A percentile compares a stretch with the other conserved stretches of the same genome.
These are phyloP conservation scores for Xylaria arbuscula DNA, from an alignment of 2,329 filamentous ascomycete genomes.

Conservation along the genomic window DNA sequence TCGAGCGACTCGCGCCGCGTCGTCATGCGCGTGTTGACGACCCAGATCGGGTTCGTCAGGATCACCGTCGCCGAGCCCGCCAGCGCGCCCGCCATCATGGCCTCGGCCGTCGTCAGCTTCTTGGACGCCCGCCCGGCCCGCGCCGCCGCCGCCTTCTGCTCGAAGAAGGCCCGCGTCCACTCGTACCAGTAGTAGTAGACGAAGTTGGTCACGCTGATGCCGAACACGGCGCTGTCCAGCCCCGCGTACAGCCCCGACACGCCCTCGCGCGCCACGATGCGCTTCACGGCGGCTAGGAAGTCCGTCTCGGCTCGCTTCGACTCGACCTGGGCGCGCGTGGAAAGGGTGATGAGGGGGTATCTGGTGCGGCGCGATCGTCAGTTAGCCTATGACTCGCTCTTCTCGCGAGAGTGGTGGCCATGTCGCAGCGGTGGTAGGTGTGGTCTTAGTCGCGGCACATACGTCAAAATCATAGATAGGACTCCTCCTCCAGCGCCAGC, in stretches of 20 bases:
- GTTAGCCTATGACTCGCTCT: background rate
- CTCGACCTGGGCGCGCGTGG: slow-evolving; percentile 96
- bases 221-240: slow-evolving; percentile 92
- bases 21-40: slow-evolving; percentile 98
- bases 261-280: slow-evolving; percentile 92
- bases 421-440: background rate
- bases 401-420: background rate
- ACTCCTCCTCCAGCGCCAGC: slow-evolving; percentile 94
- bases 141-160: slow-evolving; percentile 79
- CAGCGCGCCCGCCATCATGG: slow-evolving; percentile 93
- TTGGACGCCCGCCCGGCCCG: slow-evolving; percentile 77
- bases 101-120: slow-evolving; percentile 90
- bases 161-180: slow-evolving; percentile 91
- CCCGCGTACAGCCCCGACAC: slow-evolving; percentile 90
- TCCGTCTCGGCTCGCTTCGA: slow-evolving; percentile 90
- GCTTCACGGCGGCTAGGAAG: slow-evolving; percentile 82
- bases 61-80: slow-evolving; percentile 94
- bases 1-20: slow-evolving; percentile 73
- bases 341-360: slow-evolving; percentile 96
- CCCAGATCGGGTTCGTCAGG: slow-evolving; percentile 99
- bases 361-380: slow-evolving; percentile 56
- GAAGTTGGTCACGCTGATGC: slow-evolving; percentile 98
- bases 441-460: slow-evolving; percentile 44
- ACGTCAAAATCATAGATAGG: slow-evolving; percentile 95
- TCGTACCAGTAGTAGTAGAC: slow-evolving; percentile 99